phyloP scores from a whole-genome alignment of 2,329 filamentous ascomycete species.

The Cylindrodendrum hubeiense region DNA sequence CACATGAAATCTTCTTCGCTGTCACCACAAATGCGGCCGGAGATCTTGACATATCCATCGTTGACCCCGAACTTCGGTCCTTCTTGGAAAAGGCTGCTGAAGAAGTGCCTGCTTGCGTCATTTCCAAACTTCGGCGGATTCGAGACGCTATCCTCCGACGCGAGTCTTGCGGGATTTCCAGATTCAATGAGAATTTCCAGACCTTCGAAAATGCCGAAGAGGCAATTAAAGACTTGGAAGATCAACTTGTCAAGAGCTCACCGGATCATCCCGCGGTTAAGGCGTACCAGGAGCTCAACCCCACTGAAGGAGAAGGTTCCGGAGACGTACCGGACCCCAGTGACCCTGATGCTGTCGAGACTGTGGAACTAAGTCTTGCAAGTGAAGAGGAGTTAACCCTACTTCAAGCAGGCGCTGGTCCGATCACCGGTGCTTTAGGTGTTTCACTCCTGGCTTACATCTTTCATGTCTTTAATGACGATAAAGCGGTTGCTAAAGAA shows the following conservation, averaged over 20 bases:
- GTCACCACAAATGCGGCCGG: neutral
- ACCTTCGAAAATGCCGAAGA: neutral
- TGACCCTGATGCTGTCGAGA: neutral
- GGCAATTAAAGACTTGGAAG: neutral
- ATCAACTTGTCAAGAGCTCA: neutral
- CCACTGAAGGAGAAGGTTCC: neutral
- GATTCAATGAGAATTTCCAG: neutral
- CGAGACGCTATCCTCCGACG: neutral
- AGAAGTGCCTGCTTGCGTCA: neutral
- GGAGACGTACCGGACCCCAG: too few relatives aligned
- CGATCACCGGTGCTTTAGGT: neutral
- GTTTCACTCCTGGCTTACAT: neutral
- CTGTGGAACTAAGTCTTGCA: neutral
- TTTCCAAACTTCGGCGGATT: neutral
- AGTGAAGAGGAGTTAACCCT: neutral
- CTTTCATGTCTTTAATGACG: neutral
- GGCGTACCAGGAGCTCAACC: neutral
- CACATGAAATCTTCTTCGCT: neutral
- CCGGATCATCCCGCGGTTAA: neutral
- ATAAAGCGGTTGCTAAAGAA: neutral
- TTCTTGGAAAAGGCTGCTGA: neutral
- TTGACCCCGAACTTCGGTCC: neutral
- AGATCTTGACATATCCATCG: neutral
- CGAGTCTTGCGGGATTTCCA: neutral
- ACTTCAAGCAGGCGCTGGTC: neutral